A percentile compares a stretch with the other conserved stretches of the same genome.
Conservation (phyloP, 257 asterid species). For the Forsythia viridissima region DNA sequence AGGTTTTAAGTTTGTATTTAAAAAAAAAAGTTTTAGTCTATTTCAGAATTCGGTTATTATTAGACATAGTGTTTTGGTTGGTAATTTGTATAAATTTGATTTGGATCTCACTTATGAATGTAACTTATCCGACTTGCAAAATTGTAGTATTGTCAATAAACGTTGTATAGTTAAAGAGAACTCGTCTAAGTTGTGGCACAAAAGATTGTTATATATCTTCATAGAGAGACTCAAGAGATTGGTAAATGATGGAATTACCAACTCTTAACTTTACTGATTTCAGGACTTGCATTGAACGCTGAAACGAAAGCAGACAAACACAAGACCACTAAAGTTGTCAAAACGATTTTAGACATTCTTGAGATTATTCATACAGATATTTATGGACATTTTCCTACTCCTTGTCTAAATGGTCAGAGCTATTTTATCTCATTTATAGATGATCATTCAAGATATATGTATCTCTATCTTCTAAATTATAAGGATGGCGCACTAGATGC, state of each 20-base stretch:
- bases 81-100: background rate
- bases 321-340: background rate
- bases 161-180: background rate
- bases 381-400: background rate
- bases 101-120: too few relatives aligned
- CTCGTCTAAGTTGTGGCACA: background rate
- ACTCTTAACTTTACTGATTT: constrained; percentile 2
- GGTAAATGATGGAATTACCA: background rate
- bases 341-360: too few relatives aligned
- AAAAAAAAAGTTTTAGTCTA: too few relatives aligned
- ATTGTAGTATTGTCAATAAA: background rate
- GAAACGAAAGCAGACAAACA: background rate
- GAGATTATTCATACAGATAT: too few relatives aligned
- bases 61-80: background rate
- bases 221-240: background rate
- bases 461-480: too few relatives aligned
- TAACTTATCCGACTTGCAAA: background rate
- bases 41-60: too few relatives aligned
- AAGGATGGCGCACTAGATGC: too few relatives aligned
- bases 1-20: background rate
- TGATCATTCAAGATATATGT: too few relatives aligned
- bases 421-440: too few relatives aligned
- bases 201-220: background rate
- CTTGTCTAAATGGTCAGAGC: too few relatives aligned
- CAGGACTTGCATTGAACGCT: background rate